phyloP scores from a whole-genome alignment of 192 early-diverging fungal species.

The Mortierella hygrophila region DNA sequence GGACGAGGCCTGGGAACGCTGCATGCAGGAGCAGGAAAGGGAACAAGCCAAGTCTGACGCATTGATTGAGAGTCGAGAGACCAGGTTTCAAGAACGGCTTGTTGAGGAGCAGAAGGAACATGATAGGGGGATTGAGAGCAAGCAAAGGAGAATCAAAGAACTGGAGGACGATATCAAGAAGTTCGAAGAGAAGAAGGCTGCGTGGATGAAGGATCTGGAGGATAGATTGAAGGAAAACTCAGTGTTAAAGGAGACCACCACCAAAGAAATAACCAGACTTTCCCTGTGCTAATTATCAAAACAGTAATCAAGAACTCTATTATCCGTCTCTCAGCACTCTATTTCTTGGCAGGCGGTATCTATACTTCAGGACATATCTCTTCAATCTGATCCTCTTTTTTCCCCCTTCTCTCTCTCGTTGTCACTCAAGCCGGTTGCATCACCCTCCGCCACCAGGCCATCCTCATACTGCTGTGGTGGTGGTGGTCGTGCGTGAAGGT shows the following conservation, averaged over 20 bases:
- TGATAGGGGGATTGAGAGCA: not conserved
- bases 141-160: not conserved
- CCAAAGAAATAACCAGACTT: not conserved
- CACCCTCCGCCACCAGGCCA: not conserved
- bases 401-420: not conserved
- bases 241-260: not conserved
- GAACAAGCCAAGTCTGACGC: not conserved
- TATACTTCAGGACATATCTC: not conserved
- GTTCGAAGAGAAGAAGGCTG: not conserved
- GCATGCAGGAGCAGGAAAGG: not conserved
- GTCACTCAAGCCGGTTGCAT: not conserved
- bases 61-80: not conserved
- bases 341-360: not conserved
- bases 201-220: not conserved
- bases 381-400: not conserved
- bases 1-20: not conserved
- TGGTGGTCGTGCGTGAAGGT: not conserved
- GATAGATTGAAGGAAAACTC: not conserved
- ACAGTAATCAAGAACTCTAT: not conserved
- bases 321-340: not conserved
- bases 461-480: not conserved
- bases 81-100: not conserved
- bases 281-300: not conserved
- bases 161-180: conserved; percentile 1
- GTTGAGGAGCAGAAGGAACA: not conserved